Percentiles rank a stretch among this genome's conserved stretches.
phyloP scores from a whole-genome alignment of 1,284 basidiomycete species.

The Cutaneotrichosporon sp. region DNA sequence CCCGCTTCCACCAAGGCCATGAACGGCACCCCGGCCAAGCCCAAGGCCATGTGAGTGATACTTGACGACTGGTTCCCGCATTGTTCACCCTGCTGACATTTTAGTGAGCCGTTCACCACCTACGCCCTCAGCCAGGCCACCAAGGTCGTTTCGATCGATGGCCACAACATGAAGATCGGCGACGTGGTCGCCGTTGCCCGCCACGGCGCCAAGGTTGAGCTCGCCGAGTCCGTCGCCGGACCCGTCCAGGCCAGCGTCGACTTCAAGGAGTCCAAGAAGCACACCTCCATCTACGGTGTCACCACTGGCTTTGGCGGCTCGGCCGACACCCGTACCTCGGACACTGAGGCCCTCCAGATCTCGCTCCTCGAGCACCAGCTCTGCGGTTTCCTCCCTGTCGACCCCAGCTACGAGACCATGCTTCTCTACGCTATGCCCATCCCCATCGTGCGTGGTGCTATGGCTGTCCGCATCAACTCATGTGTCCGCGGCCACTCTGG shows the following conservation, averaged over 20 bases:
- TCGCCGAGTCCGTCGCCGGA: constrained; percentile 7
- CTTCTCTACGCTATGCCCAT: constrained; percentile 19
- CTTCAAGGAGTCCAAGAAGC: constrained; percentile 22
- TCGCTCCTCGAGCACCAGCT: constrained; percentile 24
- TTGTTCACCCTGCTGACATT: neutral
- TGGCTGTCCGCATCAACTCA: constrained; percentile 20
- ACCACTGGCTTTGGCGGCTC: constrained; percentile 21
- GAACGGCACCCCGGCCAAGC: neutral
- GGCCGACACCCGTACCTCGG: constrained; percentile 19
- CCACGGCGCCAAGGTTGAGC: constrained; percentile 13
- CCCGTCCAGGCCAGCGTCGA: constrained; percentile 15
- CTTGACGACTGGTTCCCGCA: neutral
- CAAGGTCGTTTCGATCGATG: constrained; percentile 15
- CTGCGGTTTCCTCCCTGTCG: constrained; percentile 19
- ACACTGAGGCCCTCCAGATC: constrained; percentile 21
- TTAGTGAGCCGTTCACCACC: constrained; percentile 18
- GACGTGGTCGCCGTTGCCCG: constrained; percentile 20
- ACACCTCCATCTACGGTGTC: constrained; percentile 22
- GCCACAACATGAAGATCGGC: constrained; percentile 11
- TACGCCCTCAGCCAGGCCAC: constrained; percentile 5
- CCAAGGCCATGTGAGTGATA: neutral
- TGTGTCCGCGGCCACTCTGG: constrained; percentile 24
- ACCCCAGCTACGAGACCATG: constrained; percentile 18
- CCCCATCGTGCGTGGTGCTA: constrained; percentile 18
- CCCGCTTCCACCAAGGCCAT: neutral